Base-by-base conservation (phyloP, 2,329 filamentous ascomycete genomes). In the Aspergillus glaucus region DNA sequence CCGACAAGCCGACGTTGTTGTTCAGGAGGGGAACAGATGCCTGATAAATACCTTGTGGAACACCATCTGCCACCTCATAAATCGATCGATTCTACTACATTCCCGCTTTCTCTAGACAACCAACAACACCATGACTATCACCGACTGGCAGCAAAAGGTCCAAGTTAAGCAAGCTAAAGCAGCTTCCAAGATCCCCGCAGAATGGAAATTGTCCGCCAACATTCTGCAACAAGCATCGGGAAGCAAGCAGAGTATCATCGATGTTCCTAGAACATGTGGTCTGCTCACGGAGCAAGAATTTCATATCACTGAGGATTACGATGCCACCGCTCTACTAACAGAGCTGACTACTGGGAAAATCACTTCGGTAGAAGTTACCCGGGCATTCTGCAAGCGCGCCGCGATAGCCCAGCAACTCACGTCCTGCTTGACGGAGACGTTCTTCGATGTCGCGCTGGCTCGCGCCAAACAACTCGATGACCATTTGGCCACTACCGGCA, bases 391-490 rank as follows among this genome's bases (percentile, higher is more conserved):
- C 60, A 78, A 78, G 66, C 61, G 67, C 55, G 63, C 71, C 28
- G 68, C 67, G 0, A 60, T 72, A 2, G 59, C 66, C 8, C 68
- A 72, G 17, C 70, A 72, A 57, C 53, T 73, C 47, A 73, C 72
- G 6, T 67, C 68, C 30, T 80, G 78, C 44, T 58, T 81, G 2
- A 76, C 75, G 0, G 79, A 83, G 48, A 75, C 77, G 24, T 72
- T 80, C 44, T 78, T 80, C 56, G 67, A 73, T 2, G 58, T 68
- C 5, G 80, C 80, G 0, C 28, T 82, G 0, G 48, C 66, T 9
- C 70, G 71, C 10, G 79, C 79, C 0, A 57, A 64, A 6, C 60
- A 71, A 22, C 68, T 81, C 0, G 79, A 82, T 45, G 59, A 66
- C 0, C 67, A 77, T 47, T 53, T 71, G 19, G 49, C 55, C 6